Evolutionary conservation across 441 rosid species (phyloP), one percentile per base, ranked within the genome.

Genomic region (Adansonia rubrostipa): DNA sequence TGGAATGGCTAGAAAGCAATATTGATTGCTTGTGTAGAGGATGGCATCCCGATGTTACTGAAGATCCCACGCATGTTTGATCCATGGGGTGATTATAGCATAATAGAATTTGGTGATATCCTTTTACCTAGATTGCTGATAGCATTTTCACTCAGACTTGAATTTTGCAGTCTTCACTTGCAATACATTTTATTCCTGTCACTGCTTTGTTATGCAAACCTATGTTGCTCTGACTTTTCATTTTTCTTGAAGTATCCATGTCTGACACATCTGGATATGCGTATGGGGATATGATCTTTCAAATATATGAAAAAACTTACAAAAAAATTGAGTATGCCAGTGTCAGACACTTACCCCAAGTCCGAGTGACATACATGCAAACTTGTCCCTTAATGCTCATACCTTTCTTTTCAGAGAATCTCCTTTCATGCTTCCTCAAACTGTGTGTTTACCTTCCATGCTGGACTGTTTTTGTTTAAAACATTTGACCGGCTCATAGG

Each of bases 31-130:
- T 42, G 14, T 51, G 44, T 73, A 79, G 90, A 91, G 80, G 93
- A 91, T 80, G 92, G 95, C 19, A 88, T 91, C 73, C 95, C 95
- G 4, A 88, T 91, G 95, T 86, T 89, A 69, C 76, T 91, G 77
- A 91, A 91, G 83, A 91, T 89, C 72, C 92, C 95, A 56, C 87
- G 92, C 40, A 85, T 91, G 88, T 91, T 88, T 85, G 95, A 91
- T 80, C 93, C 95, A 48, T 91, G 95, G 93, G 92, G 93, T 73
- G 95, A 93, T 65, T 91, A 87, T 77, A 91, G 95, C 78, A 86
- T 91, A 77, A 91, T 91, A 72, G 93, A 91, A 62, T 91, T 91
- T 78, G 93, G 95, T 33, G 95, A 91, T 70, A 91, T 91, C 77
- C 87, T 91, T 76, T 81, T 91, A 79, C 95, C 93, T 1, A 93